Percentiles rank a stretch among this genome's conserved stretches.
These are phyloP conservation scores for Aurifilum marmelostoma DNA, from an alignment of 2,329 filamentous ascomycete genomes.

Conservation along the genomic window DNA sequence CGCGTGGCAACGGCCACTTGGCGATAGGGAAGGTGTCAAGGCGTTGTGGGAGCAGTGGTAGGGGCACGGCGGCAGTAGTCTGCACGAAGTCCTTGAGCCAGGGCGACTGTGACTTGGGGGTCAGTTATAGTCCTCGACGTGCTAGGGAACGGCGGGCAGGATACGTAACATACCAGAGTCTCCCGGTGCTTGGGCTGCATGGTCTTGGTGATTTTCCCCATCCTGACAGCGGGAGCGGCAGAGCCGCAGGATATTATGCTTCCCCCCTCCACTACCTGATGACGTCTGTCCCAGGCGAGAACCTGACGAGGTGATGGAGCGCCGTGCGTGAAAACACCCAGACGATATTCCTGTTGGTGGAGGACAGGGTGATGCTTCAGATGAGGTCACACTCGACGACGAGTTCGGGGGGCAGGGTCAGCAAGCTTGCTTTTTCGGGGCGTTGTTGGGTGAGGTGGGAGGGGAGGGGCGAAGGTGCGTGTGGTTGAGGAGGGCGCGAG, in stretches of 20 bases:
- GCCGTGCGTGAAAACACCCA: constrained; percentile 31
- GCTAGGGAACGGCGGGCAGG: constrained; percentile 3
- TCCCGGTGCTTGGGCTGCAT: constrained; percentile 70
- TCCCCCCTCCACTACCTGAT: constrained; percentile 61
- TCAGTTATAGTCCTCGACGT: constrained; percentile 34
- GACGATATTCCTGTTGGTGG: neutral
- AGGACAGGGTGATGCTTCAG: neutral
- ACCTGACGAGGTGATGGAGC: constrained; percentile 42
- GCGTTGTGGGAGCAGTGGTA: constrained; percentile 76
- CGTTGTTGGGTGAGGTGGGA: neutral
- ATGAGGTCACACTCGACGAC: neutral
- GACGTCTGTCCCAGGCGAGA: constrained; percentile 45
- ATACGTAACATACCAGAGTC: constrained; percentile 58
- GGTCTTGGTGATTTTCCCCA: constrained; percentile 71
- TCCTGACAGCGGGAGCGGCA: constrained; percentile 61
- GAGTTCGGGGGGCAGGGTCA: neutral
- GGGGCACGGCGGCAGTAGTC: constrained; percentile 66
- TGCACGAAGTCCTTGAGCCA: constrained; percentile 83
- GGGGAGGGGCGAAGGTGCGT: neutral
- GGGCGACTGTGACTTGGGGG: constrained; percentile 67
- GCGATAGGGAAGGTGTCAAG: constrained; percentile 77
- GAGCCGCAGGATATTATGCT: constrained; percentile 55
- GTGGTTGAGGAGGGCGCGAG: constrained; percentile 18
- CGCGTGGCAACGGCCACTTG: constrained; percentile 92
- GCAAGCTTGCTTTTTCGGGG: neutral